Evolutionary conservation across 2,329 filamentous ascomycete species (phyloP).

Genomic region (Diplodia mutila): DNA sequence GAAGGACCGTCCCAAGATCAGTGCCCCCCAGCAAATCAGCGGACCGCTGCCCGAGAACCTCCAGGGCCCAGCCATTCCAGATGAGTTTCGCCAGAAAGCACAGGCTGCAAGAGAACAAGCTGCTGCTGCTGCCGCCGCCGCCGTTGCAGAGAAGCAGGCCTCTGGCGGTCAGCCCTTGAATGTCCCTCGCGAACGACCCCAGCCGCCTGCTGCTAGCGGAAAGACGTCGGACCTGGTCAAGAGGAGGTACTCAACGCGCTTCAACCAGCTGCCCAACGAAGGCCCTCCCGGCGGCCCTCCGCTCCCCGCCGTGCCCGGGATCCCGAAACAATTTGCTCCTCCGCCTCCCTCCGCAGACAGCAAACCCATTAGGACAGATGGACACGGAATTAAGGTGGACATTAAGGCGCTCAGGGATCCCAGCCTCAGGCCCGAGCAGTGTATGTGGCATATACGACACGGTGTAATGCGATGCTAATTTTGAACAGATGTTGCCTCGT

Average conservation of each 20-base stretch:
- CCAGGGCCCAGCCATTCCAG: conserved; percentile 24
- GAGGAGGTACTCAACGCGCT: conserved; percentile 89
- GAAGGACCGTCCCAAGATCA: conserved; percentile 59
- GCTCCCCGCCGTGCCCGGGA: conserved; percentile 64
- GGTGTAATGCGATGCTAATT: background rate
- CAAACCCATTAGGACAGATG: conserved; percentile 52
- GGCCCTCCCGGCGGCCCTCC: conserved; percentile 67
- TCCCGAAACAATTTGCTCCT: conserved; percentile 63
- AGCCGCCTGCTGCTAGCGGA: conserved; percentile 44
- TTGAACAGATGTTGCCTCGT: conserved; percentile 62
- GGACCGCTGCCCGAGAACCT: conserved; percentile 37
- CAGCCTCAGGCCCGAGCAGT: conserved; percentile 77
- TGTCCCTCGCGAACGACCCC: conserved; percentile 46
- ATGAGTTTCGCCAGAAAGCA: conserved; percentile 19
- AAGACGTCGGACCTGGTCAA: conserved; percentile 85
- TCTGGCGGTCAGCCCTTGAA: conserved; percentile 31
- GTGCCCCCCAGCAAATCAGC: conserved; percentile 61
- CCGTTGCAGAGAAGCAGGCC: conserved; percentile 20
- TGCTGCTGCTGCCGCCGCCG: background rate
- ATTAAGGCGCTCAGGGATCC: conserved; percentile 78
- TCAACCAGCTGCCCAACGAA: conserved; percentile 75
- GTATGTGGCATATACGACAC: conserved; percentile 50
- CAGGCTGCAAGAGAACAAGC: background rate
- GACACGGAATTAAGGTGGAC: conserved; percentile 70
- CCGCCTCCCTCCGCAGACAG: conserved; percentile 49